Base-by-base conservation (phyloP, 1,139 yeast species). In the Sugiyamaella novakii region DNA sequence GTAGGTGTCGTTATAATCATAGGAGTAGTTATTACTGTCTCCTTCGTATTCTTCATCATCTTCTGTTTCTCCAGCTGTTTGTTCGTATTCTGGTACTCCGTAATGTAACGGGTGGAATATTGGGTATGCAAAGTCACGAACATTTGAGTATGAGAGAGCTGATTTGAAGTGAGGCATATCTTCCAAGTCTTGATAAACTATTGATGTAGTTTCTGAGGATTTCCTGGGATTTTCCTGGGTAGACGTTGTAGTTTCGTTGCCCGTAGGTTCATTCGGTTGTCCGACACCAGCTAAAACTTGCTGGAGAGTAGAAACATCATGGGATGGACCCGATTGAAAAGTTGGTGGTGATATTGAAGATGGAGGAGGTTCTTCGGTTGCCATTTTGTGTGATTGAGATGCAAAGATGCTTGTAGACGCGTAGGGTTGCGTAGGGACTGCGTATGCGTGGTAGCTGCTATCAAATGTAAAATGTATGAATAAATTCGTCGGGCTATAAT, bases 101-200 rank as follows among this genome's bases (percentile, higher is more conserved):
- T 76, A 76, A 64, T 84, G 82, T 50, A 85, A 69, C 1, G 91
- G 89, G 57, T 86, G 81, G 33, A 74, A 68, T 17, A 71, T 74
- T 3, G 79, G 79, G 63, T 89, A 89, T 29, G 91, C 97, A 71
- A 79, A 89, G 65, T 89, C 97, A 56, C 80, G 80, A 19, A 86
- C 83, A 18, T 77, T 74, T 21, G 78, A 59, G 49, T 60, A 68
- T 15, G 62, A 54, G 24, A 68, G 58, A 19, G 73, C 48, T 3
- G 51, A 48, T 12, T 30, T 22, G 41, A 48, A 48, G 17, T 48
- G 29, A 6, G 51, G 34, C 7, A 48, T 35, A 6, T 35, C 41
- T 42, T 42, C 46, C 12, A 42, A 19, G 24, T 42, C 46, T 15
- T 42, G 46, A 25, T 42, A 35, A n/a, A 42, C 46, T 10, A 33